A percentile compares a stretch with the other conserved stretches of the same genome.
Evolutionary conservation across 2,329 filamentous ascomycete species (phyloP).

Genomic region (Cordyceps tenuipes): DNA sequence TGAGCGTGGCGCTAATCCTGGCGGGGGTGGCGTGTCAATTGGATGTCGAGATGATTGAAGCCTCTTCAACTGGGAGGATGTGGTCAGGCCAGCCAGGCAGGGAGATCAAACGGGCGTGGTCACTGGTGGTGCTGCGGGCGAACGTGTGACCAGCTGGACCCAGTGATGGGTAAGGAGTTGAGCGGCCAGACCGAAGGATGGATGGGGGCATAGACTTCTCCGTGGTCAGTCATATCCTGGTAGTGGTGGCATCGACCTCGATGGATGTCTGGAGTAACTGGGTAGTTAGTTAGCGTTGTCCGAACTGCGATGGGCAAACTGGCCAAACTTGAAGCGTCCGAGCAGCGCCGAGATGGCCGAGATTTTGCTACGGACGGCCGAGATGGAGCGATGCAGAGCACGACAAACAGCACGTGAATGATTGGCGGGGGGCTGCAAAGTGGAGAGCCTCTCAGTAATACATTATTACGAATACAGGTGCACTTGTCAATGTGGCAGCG

Average conservation of each 20-base stretch:
- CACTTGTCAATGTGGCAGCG: neutral
- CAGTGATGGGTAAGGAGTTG: neutral
- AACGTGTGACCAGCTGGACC: neutral
- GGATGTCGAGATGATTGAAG: neutral
- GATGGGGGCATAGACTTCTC: neutral
- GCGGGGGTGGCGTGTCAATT: neutral
- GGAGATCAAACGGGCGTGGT: neutral
- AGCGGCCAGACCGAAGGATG: neutral
- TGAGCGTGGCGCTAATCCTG: neutral
- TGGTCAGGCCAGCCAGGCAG: neutral
- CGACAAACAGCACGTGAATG: slow-evolving; percentile 10
- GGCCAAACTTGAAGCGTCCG: neutral
- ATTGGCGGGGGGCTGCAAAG: slow-evolving; percentile 2
- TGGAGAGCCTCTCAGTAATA: neutral
- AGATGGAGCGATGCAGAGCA: slow-evolving; percentile 4
- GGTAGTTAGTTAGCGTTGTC: neutral
- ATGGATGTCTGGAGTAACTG: neutral
- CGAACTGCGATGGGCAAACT: slow-evolving; percentile 1
- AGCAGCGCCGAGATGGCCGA: slow-evolving; percentile 9
- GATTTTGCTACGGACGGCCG: slow-evolving; percentile 1
- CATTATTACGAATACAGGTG: no score
- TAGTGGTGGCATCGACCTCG: neutral
- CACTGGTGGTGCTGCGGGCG: neutral
- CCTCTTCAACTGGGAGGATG: neutral
- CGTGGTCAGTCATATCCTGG: no score